These are phyloP conservation scores for Phyllosticta citriasiana DNA, from an alignment of 2,329 filamentous ascomycete species.

Conservation along the genomic window DNA sequence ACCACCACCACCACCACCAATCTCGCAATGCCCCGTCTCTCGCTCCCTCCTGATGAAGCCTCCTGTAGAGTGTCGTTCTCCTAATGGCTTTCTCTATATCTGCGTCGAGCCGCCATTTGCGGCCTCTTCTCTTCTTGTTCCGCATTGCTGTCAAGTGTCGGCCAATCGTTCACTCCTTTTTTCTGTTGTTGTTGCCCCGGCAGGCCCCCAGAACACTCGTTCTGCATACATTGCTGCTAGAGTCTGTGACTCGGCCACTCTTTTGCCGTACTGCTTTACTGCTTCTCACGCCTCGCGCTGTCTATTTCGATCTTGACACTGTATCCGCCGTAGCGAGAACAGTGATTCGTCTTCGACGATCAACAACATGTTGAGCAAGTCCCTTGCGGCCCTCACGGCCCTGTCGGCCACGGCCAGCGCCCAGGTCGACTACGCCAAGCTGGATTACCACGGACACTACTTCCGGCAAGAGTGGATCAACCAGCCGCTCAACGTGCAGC, in stretches of 20 bases:
- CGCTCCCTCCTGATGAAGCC: neutral
- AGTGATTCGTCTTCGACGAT: neutral
- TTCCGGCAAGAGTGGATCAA: constrained; percentile 28
- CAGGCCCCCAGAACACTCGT: constrained; percentile 2
- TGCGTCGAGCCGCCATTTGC: neutral
- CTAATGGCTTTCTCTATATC: neutral
- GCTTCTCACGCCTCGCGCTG: neutral
- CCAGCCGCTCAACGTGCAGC: constrained; percentile 24
- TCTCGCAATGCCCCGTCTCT: neutral
- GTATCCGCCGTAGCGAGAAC: neutral
- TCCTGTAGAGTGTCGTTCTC: neutral
- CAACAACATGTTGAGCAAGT: constrained; percentile 21
- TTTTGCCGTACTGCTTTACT: neutral
- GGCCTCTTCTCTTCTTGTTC: neutral
- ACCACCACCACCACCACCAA: neutral
- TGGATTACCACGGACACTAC: constrained; percentile 28
- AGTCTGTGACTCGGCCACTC: constrained; percentile 9
- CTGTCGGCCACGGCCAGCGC: constrained; percentile 19
- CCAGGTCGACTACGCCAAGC: constrained; percentile 15
- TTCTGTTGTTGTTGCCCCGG: neutral
- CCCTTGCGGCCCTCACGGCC: constrained; percentile 15
- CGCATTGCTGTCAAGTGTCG: neutral
- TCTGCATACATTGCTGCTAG: neutral
- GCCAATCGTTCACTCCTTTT: neutral
- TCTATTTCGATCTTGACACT: neutral